Evolutionary conservation across 2,329 filamentous ascomycete genomes (phyloP), one percentile per base, ranked within the genome.

Genomic region (Mycosphaerella sp.): DNA sequence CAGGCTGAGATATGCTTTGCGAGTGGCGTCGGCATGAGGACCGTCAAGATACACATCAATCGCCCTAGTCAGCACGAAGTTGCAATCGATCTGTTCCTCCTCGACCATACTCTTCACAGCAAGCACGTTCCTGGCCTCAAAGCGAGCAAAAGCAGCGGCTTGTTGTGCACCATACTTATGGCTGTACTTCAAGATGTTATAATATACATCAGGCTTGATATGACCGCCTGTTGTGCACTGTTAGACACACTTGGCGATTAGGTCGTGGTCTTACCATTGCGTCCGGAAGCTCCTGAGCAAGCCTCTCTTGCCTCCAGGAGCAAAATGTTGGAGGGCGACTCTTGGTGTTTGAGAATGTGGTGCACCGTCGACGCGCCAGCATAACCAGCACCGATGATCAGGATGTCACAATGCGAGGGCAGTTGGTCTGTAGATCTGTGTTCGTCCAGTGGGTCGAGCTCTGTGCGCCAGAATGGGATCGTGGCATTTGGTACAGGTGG

Each of bases 351-450:
- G 9, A 44, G 43, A 3, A 62, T 36, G 36, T 61, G 55, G 17
- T 59, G 59, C 8, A 56, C 52, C 5, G 49, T 53, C 10, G 55
- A 36, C 4, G 57, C 50, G 32, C 59, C 59, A 16, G 51, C 43
- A 34, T 59, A 42, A 10, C 59, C 59, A n/a, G 56, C 46, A 13
- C 59, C 59, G n/a, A 62, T 59, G 32, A 62, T 53, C 5, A 47
- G 52, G 14, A 62, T 50, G 36, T 61, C 57, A 25, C 50, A 54
- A 48, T 51, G 34, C 35, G 28, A 2, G 9, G 59, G 59, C 14
- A 89, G 70, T 3, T 78, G 69, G 1, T 70, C 62, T 0, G 86
- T 88, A 0, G 82, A 83, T 16, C 79, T 77, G 62, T 87, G 80
- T 13, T 81, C 62, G 49, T 73, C 71, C 2, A 77, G 59, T 1